Evolutionary conservation across 2,329 filamentous ascomycete species (phyloP).

Genomic region (Pseudohalonectria lignicola): DNA sequence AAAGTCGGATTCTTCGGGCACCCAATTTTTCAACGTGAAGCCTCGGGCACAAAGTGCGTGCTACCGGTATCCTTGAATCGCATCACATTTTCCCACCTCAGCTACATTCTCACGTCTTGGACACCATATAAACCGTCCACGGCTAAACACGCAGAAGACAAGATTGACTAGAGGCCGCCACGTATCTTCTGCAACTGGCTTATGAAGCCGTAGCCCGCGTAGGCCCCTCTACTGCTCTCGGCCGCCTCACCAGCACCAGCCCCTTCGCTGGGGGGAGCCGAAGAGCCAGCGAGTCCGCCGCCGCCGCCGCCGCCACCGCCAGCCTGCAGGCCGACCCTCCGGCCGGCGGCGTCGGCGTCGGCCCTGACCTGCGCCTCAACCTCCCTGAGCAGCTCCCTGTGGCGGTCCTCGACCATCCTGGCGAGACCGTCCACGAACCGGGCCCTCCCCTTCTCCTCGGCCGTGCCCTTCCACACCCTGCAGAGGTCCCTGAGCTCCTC

Average conservation of each 20-base stretch:
- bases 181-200: conserved; percentile 52
- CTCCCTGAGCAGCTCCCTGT: conserved; percentile 40
- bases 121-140: neutral
- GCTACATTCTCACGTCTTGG: no score
- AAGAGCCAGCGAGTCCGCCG: no score
- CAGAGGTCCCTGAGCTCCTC: conserved; percentile 67
- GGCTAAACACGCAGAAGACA: no score
- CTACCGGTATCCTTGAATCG: no score
- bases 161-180: conserved; percentile 29
- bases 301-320: no score
- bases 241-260: neutral
- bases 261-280: neutral
- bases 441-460: conserved; percentile 76
- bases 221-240: conserved; percentile 21
- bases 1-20: no score
- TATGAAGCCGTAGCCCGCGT: conserved; percentile 47
- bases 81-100: no score
- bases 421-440: conserved; percentile 75
- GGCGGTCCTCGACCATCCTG: conserved; percentile 71
- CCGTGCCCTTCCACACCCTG: conserved; percentile 88
- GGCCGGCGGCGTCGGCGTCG: conserved; percentile 21
- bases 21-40: no score
- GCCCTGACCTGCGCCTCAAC: conserved; percentile 26
- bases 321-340: no score
- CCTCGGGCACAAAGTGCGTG: no score